Evolutionary conservation across 805 yeast genomes (phyloP).

Genomic region (Candida insectalens): DNA sequence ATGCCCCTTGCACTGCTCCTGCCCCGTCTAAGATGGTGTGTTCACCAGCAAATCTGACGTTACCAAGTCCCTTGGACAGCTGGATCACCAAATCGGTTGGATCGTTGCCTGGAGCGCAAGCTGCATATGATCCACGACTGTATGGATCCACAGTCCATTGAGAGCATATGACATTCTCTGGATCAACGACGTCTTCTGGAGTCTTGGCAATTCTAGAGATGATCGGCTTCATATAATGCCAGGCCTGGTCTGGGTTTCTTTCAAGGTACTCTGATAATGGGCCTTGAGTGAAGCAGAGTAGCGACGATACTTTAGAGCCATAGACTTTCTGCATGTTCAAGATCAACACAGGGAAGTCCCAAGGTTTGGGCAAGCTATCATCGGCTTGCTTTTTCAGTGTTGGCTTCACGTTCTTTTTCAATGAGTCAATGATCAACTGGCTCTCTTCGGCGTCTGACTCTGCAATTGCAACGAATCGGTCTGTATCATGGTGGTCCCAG

Average conservation of each 20-base stretch:
- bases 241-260: constrained; percentile 39
- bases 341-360: constrained; percentile 54
- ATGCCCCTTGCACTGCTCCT: constrained; percentile 91
- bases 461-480: constrained; percentile 38
- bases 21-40: constrained; percentile 81
- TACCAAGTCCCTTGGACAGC: constrained; percentile 48
- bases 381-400: neutral
- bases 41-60: constrained; percentile 82
- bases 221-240: constrained; percentile 51
- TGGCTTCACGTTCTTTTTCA: constrained; percentile 1
- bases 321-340: constrained; percentile 40
- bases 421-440: neutral
- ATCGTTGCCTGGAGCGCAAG: constrained; percentile 59
- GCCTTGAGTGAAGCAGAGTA: constrained; percentile 62
- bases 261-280: constrained; percentile 60
- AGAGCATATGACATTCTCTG: constrained; percentile 37
- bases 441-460: constrained; percentile 18
- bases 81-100: constrained; percentile 55
- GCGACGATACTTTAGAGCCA: constrained; percentile 37
- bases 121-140: constrained; percentile 75
- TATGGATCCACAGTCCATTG: constrained; percentile 78
- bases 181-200: constrained; percentile 19
- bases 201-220: constrained; percentile 19
- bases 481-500: constrained; percentile 46
- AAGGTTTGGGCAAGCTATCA: constrained; percentile 27